Evolutionary conservation across 164 flowering plant genomes (phyloP).

Genomic region (Kingdonia uniflora): DNA sequence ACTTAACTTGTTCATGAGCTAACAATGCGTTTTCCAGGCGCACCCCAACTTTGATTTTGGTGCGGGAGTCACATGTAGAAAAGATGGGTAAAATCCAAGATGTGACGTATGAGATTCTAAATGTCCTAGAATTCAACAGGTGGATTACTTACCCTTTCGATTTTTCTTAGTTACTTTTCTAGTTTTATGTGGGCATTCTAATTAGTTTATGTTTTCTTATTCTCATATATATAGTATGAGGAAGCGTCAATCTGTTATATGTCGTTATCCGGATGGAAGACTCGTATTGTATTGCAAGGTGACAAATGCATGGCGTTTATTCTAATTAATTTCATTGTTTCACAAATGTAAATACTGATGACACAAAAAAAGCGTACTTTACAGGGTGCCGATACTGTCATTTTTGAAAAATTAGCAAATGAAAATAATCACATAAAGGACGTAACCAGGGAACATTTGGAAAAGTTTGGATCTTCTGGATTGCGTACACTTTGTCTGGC

Average conservation of each 20-base stretch:
- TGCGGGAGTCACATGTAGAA: slow-evolving; percentile 94
- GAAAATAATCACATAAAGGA: slow-evolving; percentile 55
- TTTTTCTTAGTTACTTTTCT: neutral
- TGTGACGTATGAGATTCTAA: slow-evolving; percentile 77
- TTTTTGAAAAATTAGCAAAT: slow-evolving; percentile 65
- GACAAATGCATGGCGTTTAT: slow-evolving; percentile 10
- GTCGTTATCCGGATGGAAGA: slow-evolving; percentile 88
- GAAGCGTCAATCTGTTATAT: slow-evolving; percentile 98
- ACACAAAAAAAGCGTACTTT: slow-evolving; percentile 7
- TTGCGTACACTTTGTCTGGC: slow-evolving; percentile 96
- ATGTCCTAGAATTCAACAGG: slow-evolving; percentile 98
- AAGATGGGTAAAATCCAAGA: slow-evolving; percentile 85
- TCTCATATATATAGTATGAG: slow-evolving; percentile 47
- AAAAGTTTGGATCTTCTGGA: slow-evolving; percentile 89
- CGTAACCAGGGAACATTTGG: slow-evolving; percentile 64
- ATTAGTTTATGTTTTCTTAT: slow-evolving; percentile 9
- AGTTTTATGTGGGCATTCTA: slow-evolving; percentile 7
- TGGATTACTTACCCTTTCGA: slow-evolving; percentile 8
- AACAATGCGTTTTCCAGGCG: slow-evolving; percentile 45
- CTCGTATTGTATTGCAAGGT: slow-evolving; percentile 97
- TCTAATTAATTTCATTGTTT: slow-evolving; percentile 5
- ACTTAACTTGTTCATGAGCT: slow-evolving; percentile 1
- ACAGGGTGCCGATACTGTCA: slow-evolving; percentile 98
- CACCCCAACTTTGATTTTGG: slow-evolving; percentile 89
- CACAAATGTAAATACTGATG: neutral